Conservation (phyloP, 768 basidiomycete species). For the Mycena vulgaris region DNA sequence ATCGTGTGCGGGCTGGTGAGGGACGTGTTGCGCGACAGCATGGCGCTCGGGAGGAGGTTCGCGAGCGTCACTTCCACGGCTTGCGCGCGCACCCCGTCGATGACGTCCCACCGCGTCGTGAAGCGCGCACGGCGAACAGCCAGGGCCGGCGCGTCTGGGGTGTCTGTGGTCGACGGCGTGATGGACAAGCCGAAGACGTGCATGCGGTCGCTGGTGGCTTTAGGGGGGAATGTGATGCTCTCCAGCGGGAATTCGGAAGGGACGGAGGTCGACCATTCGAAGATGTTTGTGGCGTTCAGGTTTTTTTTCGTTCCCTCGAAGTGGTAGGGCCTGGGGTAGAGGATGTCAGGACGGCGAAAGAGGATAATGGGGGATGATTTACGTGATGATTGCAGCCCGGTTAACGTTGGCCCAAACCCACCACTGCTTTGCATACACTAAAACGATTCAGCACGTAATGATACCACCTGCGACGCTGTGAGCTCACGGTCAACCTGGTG, state of each 20-base stretch:
- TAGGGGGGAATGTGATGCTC: constrained; percentile 61
- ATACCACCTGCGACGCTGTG: not conserved
- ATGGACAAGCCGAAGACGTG: constrained; percentile 64
- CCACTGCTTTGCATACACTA: constrained; percentile 64
- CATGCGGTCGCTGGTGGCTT: constrained; percentile 50
- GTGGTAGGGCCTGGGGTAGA: constrained; percentile 58
- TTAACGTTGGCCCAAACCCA: constrained; percentile 59
- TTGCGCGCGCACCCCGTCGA: constrained; percentile 57
- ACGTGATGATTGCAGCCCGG: constrained; percentile 62
- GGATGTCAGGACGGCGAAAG: constrained; percentile 9
- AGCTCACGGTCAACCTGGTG: constrained; percentile 53
- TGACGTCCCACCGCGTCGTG: constrained; percentile 62
- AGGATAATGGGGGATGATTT: constrained; percentile 23
- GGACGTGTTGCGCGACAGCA: constrained; percentile 47
- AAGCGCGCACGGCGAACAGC: constrained; percentile 61
- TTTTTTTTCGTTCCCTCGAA: constrained; percentile 56
- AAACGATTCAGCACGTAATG: not conserved
- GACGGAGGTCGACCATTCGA: constrained; percentile 61
- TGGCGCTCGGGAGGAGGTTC: constrained; percentile 60
- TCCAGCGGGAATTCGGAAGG: constrained; percentile 56
- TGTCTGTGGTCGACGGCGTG: constrained; percentile 46
- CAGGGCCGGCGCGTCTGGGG: constrained; percentile 46
- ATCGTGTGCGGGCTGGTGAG: constrained; percentile 52
- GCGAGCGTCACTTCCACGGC: constrained; percentile 67
- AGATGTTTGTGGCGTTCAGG: constrained; percentile 61